A percentile compares a stretch with the other conserved stretches of the same genome.
Evolutionary conservation across 768 basidiomycete genomes (phyloP).

Genomic region (Pleurotus ostreatus): DNA sequence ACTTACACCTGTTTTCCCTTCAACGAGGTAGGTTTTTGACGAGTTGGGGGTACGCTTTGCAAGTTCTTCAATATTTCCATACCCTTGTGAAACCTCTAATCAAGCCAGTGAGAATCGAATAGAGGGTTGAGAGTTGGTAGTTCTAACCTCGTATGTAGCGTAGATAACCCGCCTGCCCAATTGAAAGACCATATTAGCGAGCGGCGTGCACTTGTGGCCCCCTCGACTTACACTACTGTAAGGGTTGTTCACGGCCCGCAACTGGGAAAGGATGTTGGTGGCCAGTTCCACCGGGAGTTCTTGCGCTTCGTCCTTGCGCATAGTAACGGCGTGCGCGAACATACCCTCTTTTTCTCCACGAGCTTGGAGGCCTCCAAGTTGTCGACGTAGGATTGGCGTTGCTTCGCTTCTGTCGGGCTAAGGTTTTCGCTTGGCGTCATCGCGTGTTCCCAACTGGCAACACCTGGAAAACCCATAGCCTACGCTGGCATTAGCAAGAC

Average conservation of each 20-base stretch:
- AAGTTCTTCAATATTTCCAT: constrained; percentile 18
- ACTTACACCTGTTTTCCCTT: background rate
- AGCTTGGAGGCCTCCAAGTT: constrained; percentile 23
- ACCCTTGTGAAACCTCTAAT: constrained; percentile 23
- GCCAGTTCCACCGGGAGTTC: constrained; percentile 10
- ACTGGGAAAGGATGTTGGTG: background rate
- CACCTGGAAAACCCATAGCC: constrained; percentile 19
- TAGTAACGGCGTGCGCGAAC: background rate
- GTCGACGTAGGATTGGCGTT: constrained; percentile 23
- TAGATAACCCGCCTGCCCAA: constrained; percentile 27
- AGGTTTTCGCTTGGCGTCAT: constrained; percentile 25
- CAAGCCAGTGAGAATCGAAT: background rate
- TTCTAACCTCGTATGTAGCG: constrained; percentile 25
- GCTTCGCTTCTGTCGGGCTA: constrained; percentile 11
- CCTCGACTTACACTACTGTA: background rate
- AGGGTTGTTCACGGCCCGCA: background rate
- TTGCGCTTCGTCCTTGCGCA: background rate
- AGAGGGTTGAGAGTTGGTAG: background rate
- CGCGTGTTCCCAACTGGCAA: constrained; percentile 27
- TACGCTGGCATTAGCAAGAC: constrained; percentile 3
- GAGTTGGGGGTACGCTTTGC: background rate
- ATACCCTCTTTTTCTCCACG: background rate
- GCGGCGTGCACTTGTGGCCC: background rate
- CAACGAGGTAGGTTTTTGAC: background rate
- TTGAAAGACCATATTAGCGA: background rate